Evolutionary conservation across 495 filamentous ascomycete species (phyloP).

Genomic region (Penicillium bialowiezense): DNA sequence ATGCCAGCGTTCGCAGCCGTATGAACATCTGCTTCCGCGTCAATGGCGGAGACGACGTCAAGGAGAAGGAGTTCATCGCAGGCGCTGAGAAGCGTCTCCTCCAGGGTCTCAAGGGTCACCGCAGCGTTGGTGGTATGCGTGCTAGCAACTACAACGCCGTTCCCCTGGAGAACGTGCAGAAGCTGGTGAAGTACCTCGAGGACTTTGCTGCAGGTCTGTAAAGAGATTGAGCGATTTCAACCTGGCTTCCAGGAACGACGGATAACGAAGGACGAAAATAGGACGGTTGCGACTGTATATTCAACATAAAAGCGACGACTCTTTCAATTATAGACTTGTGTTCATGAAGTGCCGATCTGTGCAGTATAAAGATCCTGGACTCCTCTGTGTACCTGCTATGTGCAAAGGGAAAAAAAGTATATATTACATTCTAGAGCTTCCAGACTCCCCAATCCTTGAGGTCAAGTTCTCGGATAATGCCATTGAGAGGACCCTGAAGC

Average conservation of each 20-base stretch:
- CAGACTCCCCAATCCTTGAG: constrained; percentile 56
- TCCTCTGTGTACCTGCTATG: too few species aligned
- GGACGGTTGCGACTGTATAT: constrained; percentile 22
- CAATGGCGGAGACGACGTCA: constrained; percentile 48
- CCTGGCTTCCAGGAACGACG: constrained; percentile 12
- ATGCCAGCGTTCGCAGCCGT: constrained; percentile 67
- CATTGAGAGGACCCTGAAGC: constrained; percentile 62
- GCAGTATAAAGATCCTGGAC: too few species aligned
- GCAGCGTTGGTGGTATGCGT: constrained; percentile 66
- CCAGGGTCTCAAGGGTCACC: constrained; percentile 75
- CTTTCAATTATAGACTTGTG: too few species aligned
- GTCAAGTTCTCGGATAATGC: constrained; percentile 52
- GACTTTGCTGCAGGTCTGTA: constrained; percentile 49
- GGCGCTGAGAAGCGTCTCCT: constrained; percentile 55
- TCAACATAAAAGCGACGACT: constrained; percentile 19
- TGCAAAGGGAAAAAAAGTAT: too few species aligned
- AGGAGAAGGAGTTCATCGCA: constrained; percentile 75
- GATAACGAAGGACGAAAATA: constrained; percentile 6
- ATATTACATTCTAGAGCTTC: constrained; percentile 49
- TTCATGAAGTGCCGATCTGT: too few species aligned
- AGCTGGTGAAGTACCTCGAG: constrained; percentile 57
- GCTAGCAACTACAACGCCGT: constrained; percentile 61
- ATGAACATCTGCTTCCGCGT: constrained; percentile 95
- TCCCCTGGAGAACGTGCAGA: constrained; percentile 55
- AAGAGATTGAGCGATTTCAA: constrained; percentile 13